phyloP scores from a whole-genome alignment of 345 rosid genomes.

The Brassica cretica region DNA sequence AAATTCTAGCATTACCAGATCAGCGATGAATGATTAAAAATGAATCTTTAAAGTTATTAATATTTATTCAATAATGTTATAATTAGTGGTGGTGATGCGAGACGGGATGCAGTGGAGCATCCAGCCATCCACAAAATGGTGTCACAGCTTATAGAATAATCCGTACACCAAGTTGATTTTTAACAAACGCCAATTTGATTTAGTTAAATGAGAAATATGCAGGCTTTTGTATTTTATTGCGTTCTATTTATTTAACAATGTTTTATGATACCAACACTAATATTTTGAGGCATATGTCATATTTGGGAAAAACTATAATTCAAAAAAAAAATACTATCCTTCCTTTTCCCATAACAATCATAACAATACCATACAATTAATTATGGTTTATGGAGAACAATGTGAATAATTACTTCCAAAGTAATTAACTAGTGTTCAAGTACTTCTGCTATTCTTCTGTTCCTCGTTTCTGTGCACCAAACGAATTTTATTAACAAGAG shows the following conservation, averaged over 20 bases:
- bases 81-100: constrained; percentile 13
- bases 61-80: neutral
- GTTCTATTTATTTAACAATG: neutral
- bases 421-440: neutral
- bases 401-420: constrained; percentile 8
- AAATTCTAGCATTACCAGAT: neutral
- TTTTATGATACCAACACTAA: constrained; percentile 19
- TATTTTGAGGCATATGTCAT: constrained; percentile 24
- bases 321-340: neutral
- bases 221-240: neutral
- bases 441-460: neutral
- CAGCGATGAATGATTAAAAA: neutral
- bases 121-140: constrained; percentile 24
- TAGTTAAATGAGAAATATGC: constrained; percentile 7
- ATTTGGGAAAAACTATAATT: constrained; percentile 38
- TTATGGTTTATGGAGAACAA: neutral
- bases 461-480: neutral
- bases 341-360: neutral
- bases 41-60: neutral
- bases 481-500: neutral
- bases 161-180: constrained; percentile 35
- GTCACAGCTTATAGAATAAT: constrained; percentile 28
- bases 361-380: neutral
- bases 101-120: constrained; percentile 28
- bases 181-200: constrained; percentile 22